These are phyloP conservation scores for Kuraishia ogatae DNA, from an alignment of 805 yeast genomes.

Conservation along the genomic window DNA sequence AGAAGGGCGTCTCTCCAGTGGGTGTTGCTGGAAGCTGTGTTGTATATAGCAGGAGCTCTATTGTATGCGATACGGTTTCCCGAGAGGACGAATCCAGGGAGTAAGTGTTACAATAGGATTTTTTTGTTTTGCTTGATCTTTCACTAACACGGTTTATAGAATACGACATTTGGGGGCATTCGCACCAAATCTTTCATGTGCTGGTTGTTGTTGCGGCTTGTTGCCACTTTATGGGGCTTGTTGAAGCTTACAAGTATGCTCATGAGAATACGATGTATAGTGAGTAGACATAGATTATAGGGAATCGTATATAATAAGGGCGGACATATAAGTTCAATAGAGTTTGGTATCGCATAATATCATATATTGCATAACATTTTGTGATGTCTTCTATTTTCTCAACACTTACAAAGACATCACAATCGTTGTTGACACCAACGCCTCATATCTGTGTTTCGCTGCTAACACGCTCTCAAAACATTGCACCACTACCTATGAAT, in stretches of 20 bases:
- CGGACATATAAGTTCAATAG: too few relatives aligned
- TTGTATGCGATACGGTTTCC: slow-evolving; percentile 76
- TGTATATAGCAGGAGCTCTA: slow-evolving; percentile 73
- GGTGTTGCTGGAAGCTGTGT: slow-evolving; percentile 60
- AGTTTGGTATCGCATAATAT: too few relatives aligned
- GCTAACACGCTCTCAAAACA: slow-evolving; percentile 34
- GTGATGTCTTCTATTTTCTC: too few relatives aligned
- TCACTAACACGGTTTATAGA: slow-evolving; percentile 15
- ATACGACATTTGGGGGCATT: slow-evolving; percentile 67
- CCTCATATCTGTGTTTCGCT: too few relatives aligned
- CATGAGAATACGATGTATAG: slow-evolving; percentile 20
- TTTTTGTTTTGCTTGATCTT: too few relatives aligned
- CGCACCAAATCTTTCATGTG: slow-evolving; percentile 80
- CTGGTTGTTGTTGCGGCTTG: slow-evolving; percentile 70
- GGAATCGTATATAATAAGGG: too few relatives aligned
- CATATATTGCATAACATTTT: too few relatives aligned
- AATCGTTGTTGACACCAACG: too few relatives aligned
- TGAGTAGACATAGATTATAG: background rate
- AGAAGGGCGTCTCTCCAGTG: slow-evolving; percentile 48
- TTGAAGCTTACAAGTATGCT: slow-evolving; percentile 43
- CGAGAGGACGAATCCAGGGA: slow-evolving; percentile 57
- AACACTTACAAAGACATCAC: too few relatives aligned
- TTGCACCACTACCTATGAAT: slow-evolving; percentile 69
- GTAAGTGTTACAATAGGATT: slow-evolving; percentile 2
- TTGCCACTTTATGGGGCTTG: slow-evolving; percentile 62